Evolutionary conservation across 352 stramenopile species (phyloP).

Genomic region (Hyphochytrium catenoides): DNA sequence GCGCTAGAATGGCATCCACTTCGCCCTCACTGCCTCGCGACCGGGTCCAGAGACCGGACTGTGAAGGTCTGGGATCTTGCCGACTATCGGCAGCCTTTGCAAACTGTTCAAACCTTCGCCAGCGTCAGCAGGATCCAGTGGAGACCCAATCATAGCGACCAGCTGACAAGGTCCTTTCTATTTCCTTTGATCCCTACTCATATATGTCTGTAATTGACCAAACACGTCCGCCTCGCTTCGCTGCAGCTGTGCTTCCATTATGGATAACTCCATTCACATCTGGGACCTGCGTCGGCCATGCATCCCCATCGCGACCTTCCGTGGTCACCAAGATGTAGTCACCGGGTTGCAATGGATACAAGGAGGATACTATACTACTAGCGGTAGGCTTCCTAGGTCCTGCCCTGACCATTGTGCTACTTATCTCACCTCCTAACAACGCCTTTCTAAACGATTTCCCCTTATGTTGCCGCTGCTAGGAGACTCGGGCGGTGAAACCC

Average conservation of each 20-base stretch:
- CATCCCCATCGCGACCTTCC: conserved; percentile 55
- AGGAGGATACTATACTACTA: no score
- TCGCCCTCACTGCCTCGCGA: conserved; percentile 34
- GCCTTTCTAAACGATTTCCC: no score
- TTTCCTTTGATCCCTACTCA: no score
- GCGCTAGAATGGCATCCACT: conserved; percentile 52
- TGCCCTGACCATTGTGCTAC: no score
- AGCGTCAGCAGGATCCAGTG: conserved; percentile 50
- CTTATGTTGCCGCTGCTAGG: no score
- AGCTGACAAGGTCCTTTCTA: no score
- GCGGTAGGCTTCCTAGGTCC: no score
- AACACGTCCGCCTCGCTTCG: no score
- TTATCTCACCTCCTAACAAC: no score
- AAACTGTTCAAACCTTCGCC: conserved; percentile 60
- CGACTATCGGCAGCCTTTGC: conserved; percentile 35
- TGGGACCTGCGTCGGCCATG: conserved; percentile 57
- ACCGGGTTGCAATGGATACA: conserved; percentile 59
- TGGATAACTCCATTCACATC: conserved; percentile 57
- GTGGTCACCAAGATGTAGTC: conserved; percentile 47
- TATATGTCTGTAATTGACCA: no score
- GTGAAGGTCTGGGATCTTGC: conserved; percentile 48
- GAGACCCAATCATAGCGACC: conserved; percentile 37
- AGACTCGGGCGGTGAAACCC: no score
- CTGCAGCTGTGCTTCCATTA: no score
- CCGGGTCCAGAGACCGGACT: conserved; percentile 47